Conservation (phyloP, 768 basidiomycete genomes). For the Mycena haematopus region DNA sequence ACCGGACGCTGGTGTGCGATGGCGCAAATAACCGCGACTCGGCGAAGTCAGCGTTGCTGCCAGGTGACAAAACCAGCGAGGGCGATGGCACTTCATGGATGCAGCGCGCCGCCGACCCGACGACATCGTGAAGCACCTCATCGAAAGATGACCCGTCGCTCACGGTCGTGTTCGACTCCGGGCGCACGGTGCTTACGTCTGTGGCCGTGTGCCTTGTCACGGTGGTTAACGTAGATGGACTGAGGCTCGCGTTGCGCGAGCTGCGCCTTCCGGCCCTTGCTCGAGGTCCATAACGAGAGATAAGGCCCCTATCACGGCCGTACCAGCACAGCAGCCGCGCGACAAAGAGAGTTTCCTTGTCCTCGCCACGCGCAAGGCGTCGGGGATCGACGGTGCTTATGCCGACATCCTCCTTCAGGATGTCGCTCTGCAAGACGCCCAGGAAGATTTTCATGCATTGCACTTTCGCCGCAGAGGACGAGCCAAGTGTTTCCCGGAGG, state of each 20-base stretch:
- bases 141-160: constrained; percentile 11
- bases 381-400: constrained; percentile 70
- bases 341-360: constrained; percentile 71
- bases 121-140: constrained; percentile 21
- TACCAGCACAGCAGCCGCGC: constrained; percentile 77
- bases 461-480: constrained; percentile 47
- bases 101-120: constrained; percentile 40
- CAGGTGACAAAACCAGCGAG: constrained; percentile 38
- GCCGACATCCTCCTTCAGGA: constrained; percentile 65
- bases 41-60: constrained; percentile 11
- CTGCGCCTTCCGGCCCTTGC: not conserved
- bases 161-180: constrained; percentile 38
- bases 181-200: not conserved
- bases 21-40: constrained; percentile 6
- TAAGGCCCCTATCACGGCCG: constrained; percentile 51
- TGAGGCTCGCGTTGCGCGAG: not conserved
- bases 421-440: constrained; percentile 72
- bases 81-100: constrained; percentile 61
- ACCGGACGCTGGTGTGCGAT: constrained; percentile 45
- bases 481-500: constrained; percentile 27
- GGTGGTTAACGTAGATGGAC: constrained; percentile 43
- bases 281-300: constrained; percentile 22
- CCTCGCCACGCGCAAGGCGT: constrained; percentile 65
- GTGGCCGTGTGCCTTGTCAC: constrained; percentile 37
- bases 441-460: constrained; percentile 78